Evolutionary conservation across 345 rosid genomes (phyloP).

Genomic region (Bretschneidera sinensis): DNA sequence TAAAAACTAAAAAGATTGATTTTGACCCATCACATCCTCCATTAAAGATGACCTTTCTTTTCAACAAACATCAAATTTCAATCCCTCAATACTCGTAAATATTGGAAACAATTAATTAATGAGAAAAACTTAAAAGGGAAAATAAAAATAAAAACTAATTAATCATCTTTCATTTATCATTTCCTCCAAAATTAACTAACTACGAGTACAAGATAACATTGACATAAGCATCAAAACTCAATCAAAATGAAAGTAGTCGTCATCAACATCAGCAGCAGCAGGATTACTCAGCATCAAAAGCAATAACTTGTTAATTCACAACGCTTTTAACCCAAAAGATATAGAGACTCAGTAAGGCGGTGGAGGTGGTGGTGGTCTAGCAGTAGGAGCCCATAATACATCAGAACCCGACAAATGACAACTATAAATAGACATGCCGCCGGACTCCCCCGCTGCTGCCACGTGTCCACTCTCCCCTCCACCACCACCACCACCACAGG

Average conservation of each 20-base stretch:
- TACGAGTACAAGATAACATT: background rate
- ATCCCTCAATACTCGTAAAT: too few species aligned
- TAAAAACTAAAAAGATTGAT: too few species aligned
- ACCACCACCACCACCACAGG: conserved; percentile 47
- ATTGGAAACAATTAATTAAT: too few species aligned
- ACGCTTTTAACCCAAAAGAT: background rate
- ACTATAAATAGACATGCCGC: conserved; percentile 60
- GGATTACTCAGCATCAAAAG: background rate
- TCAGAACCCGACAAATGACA: conserved; percentile 59
- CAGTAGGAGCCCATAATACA: conserved; percentile 72
- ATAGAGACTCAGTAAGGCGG: conserved; percentile 38
- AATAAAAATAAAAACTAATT: too few species aligned
- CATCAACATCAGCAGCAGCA: background rate
- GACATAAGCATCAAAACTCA: background rate
- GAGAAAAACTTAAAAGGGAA: too few species aligned
- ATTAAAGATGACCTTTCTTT: too few species aligned
- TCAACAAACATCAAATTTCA: too few species aligned
- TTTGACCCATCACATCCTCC: too few species aligned
- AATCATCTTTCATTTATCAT: background rate
- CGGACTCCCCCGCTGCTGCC: conserved; percentile 43
- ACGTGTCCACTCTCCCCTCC: conserved; percentile 48
- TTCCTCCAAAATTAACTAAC: background rate
- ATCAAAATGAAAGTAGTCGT: background rate
- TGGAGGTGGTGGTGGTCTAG: conserved; percentile 51
- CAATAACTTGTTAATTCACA: background rate